phyloP scores from a whole-genome alignment of 768 basidiomycete genomes.

The Heimioporus sp. region DNA sequence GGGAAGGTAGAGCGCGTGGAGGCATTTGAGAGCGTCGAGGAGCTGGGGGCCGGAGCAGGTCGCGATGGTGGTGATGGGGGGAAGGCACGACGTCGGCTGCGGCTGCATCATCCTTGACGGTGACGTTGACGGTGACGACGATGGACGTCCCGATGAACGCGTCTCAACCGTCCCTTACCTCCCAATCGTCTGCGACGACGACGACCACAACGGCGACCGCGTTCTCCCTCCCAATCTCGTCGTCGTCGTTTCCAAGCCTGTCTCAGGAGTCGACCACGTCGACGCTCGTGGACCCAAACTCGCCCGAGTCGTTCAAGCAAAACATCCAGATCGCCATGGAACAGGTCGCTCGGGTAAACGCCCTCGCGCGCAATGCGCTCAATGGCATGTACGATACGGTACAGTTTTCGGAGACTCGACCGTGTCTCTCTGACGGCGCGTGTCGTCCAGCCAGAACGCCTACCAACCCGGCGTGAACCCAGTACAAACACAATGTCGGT shows the following conservation, averaged over 20 bases:
- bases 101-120: background rate
- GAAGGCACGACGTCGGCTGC: constrained; percentile 54
- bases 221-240: constrained; percentile 17
- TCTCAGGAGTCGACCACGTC: constrained; percentile 26
- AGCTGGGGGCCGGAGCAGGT: constrained; percentile 37
- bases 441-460: constrained; percentile 49
- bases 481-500: constrained; percentile 52
- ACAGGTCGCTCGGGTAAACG: constrained; percentile 48
- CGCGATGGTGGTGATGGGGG: constrained; percentile 47
- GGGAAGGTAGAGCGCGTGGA: constrained; percentile 58
- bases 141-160: constrained; percentile 12
- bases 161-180: constrained; percentile 9
- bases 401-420: too few relatives aligned
- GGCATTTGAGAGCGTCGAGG: constrained; percentile 44
- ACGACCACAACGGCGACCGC: background rate
- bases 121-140: background rate
- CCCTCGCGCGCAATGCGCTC: constrained; percentile 46
- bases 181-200: constrained; percentile 10
- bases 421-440: too few relatives aligned
- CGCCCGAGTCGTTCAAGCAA: constrained; percentile 60
- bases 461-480: constrained; percentile 57
- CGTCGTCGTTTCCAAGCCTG: constrained; percentile 16
- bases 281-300: constrained; percentile 47
- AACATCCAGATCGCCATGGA: constrained; percentile 49
- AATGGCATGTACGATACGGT: constrained; percentile 48